Percentiles rank a stretch among this genome's conserved stretches.
Evolutionary conservation across 108 stramenopile species (phyloP).

Genomic region (Conticribra guillardii): DNA sequence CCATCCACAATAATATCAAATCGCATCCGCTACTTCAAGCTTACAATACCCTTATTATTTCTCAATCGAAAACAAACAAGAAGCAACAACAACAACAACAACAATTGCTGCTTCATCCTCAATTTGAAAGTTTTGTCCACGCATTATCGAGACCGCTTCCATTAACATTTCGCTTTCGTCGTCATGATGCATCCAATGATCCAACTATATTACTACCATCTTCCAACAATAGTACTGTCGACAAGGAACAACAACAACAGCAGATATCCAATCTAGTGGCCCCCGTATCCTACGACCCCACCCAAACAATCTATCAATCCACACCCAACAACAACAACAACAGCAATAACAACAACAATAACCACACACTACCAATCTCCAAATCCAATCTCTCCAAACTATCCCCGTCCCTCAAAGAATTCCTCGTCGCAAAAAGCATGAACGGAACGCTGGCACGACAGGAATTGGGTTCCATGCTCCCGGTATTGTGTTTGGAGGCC

Average conservation of each 20-base stretch:
- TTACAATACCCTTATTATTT: conserved; percentile 10
- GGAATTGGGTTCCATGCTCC: conserved; percentile 83
- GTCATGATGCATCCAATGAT: conserved; percentile 10
- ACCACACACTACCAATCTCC: too few relatives aligned
- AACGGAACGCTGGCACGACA: conserved; percentile 75
- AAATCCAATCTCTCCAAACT: conserved; percentile 45
- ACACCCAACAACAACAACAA: conserved; percentile 10
- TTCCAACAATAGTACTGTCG: neutral
- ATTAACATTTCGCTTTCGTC: conserved; percentile 50
- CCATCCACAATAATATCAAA: too few relatives aligned
- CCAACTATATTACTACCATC: neutral
- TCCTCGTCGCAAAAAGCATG: conserved; percentile 50
- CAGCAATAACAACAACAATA: too few relatives aligned
- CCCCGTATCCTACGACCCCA: conserved; percentile 43
- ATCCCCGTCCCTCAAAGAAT: conserved; percentile 59
- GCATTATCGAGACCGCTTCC: conserved; percentile 46
- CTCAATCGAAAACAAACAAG: too few relatives aligned
- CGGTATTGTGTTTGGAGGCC: conserved; percentile 53
- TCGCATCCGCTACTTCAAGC: conserved; percentile 50
- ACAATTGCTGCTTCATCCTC: too few relatives aligned
- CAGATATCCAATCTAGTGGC: conserved; percentile 16
- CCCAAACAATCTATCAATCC: conserved; percentile 53
- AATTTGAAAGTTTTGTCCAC: conserved; percentile 23
- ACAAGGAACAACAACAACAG: neutral
- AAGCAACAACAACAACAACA: too few relatives aligned